Percentiles rank a stretch among this genome's conserved stretches.
Conservation (phyloP, 192 early-diverging fungal species). For the Podila epigama region DNA sequence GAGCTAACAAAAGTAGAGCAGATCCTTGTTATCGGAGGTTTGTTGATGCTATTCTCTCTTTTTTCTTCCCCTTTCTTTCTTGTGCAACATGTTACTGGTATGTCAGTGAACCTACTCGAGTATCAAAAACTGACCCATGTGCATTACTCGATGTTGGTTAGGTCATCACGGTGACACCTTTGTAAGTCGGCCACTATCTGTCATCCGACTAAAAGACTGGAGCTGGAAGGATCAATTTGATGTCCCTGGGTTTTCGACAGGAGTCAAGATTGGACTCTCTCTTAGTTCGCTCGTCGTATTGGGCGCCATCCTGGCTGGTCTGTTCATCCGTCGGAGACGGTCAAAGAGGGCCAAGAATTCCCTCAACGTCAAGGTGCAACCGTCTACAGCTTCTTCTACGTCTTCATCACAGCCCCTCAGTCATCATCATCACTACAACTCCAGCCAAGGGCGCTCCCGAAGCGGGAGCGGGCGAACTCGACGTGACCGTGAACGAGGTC, state of each 20-base stretch:
- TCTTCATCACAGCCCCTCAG: no score
- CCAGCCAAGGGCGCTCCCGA: not conserved
- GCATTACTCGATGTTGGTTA: not conserved
- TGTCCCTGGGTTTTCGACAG: constrained; percentile 9
- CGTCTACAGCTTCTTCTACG: not conserved
- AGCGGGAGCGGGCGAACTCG: not conserved
- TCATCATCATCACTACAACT: not conserved
- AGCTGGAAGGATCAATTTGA: constrained; percentile 3
- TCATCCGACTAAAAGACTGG: constrained; percentile 15
- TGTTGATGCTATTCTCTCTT: no score
- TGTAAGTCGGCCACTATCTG: constrained; percentile 7
- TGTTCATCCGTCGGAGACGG: constrained; percentile 16
- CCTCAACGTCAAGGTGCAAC: not conserved
- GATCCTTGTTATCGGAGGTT: constrained; percentile 43
- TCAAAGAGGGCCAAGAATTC: not conserved
- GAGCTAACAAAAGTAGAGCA: constrained; percentile 11
- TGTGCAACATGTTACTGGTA: no score
- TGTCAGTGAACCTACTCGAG: no score
- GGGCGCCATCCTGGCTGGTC: constrained; percentile 25
- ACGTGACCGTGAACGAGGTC: not conserved
- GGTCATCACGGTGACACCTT: constrained; percentile 7
- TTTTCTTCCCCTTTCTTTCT: not conserved
- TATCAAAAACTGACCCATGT: not conserved
- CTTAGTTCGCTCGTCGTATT: constrained; percentile 17
- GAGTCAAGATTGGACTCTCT: constrained; percentile 22